Base-by-base conservation (phyloP, 2,329 filamentous ascomycete species). In the Aspergillus sp. region DNA sequence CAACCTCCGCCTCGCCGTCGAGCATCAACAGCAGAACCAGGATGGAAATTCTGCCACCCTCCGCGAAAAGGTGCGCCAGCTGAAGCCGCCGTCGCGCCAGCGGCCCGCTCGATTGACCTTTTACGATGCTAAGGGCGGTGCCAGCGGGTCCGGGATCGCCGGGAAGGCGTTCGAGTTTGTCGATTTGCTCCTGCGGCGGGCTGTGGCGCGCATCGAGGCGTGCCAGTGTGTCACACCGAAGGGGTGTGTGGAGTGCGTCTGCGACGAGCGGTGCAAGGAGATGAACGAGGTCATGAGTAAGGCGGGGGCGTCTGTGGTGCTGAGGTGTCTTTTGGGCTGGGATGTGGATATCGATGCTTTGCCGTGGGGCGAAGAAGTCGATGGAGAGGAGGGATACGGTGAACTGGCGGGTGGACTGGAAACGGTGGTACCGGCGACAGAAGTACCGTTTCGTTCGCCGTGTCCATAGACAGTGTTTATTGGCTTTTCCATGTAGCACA, bases 121-220 rank as follows among this genome's bases (percentile, higher is more conserved):
- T 65, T 99, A 97, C 72, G 94, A 97, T 68, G 87, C 90, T 2
- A 96, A 95, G 71, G 94, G 94, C 7, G 93, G 93, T 0, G 81
- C 88, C 0, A 82, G 83, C 41, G 93, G 93, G 0, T 88, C 84
- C 0, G 94, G 94, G 0, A 95, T 96, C 60, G 90, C 88, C 56
- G 89, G 87, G 36, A 96, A 96, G 67, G 93, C 91, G 0, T 97
- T 97, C 64, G 93, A 97, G 64, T 95, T 95, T 65, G 79, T 96
- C 17, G 90, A 96, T 63, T 69, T 87, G 32, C 75, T 97, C 32
- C 79, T 97, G 1, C 76, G 76, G 17, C 87, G 92, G 65, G 93
- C 92, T 0, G 80, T 94, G 35, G 79, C 83, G 51, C 79, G 94
- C 7, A 85, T 97, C 5, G 85, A 89, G 64, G 79, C 77, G 1